A percentile compares a stretch with the other conserved stretches of the same genome.
Evolutionary conservation across 73 alveolate species (phyloP).

Genomic region (Stentor roeselii): DNA sequence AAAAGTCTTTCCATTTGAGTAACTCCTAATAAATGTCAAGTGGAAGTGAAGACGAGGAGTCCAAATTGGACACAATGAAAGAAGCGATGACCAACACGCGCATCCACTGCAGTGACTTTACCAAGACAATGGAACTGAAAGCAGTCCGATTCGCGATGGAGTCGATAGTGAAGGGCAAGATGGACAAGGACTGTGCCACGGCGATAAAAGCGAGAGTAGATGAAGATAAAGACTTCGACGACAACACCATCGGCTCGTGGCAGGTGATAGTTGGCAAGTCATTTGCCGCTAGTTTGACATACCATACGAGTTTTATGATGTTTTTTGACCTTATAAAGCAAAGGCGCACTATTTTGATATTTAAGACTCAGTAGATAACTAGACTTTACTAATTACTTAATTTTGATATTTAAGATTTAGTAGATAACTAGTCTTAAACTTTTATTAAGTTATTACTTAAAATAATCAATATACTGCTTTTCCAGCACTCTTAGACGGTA

Average conservation of each 20-base stretch:
- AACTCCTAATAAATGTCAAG: too few relatives aligned
- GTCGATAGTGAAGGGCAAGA: not conserved
- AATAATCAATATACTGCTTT: too few relatives aligned
- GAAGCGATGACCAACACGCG: not conserved
- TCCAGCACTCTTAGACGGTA: too few relatives aligned
- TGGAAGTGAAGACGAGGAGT: not conserved
- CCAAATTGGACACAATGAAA: not conserved
- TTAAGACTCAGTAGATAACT: constrained; percentile 52
- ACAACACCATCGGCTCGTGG: constrained; percentile 48
- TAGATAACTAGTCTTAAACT: not conserved
- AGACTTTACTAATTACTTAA: not conserved
- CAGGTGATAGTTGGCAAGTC: constrained; percentile 62
- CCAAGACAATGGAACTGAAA: constrained; percentile 14
- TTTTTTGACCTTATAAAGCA: constrained; percentile 55
- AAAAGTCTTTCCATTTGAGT: too few relatives aligned
- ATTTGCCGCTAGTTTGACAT: constrained; percentile 60
- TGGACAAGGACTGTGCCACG: constrained; percentile 6
- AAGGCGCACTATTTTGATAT: constrained; percentile 47
- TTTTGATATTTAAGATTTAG: not conserved
- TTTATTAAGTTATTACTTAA: too few relatives aligned
- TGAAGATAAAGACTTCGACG: not conserved
- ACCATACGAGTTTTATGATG: constrained; percentile 47
- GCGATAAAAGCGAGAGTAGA: not conserved
- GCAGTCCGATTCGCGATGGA: constrained; percentile 14
- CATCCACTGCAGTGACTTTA: not conserved